Conservation (phyloP, 352 stramenopile genomes). For the Phytophthora pini region DNA sequence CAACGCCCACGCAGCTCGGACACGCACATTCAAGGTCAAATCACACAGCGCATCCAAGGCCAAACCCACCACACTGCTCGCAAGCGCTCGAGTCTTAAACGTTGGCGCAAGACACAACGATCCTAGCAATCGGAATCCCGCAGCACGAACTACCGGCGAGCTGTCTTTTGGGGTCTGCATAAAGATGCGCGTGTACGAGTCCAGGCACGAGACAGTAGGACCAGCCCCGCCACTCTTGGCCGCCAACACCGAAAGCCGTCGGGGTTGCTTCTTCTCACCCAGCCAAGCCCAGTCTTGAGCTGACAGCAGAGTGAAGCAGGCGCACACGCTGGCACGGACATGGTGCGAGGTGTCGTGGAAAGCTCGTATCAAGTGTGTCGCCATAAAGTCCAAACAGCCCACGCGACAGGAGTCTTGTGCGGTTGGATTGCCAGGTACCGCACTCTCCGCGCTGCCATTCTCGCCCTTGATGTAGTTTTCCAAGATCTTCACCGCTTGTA, state of each 20-base stretch:
- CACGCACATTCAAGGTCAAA: constrained; percentile 85
- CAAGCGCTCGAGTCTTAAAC: constrained; percentile 82
- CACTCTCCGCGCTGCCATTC: constrained; percentile 23
- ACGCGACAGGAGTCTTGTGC: constrained; percentile 32
- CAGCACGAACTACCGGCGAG: constrained; percentile 81
- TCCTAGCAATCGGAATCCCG: constrained; percentile 79
- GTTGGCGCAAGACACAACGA: constrained; percentile 74
- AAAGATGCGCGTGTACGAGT: constrained; percentile 79
- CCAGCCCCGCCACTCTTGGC: constrained; percentile 42
- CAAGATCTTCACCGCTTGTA: constrained; percentile 89
- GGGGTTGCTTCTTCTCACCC: constrained; percentile 47
- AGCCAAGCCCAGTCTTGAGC: constrained; percentile 71
- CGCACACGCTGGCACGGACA: constrained; percentile 86
- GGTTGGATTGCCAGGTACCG: background rate
- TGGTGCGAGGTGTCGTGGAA: constrained; percentile 89
- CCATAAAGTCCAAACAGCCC: constrained; percentile 79
- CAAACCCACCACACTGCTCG: constrained; percentile 61
- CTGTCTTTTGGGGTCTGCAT: constrained; percentile 80
- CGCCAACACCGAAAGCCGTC: constrained; percentile 39
- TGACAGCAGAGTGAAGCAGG: constrained; percentile 85
- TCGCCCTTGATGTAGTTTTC: constrained; percentile 90
- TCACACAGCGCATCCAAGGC: constrained; percentile 75
- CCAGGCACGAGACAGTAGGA: constrained; percentile 46
- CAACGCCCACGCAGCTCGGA: constrained; percentile 83
- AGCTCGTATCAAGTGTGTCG: constrained; percentile 78